These are phyloP conservation scores for Stereum hirsutum DNA, from an alignment of 1,284 basidiomycete species.

Conservation along the genomic window DNA sequence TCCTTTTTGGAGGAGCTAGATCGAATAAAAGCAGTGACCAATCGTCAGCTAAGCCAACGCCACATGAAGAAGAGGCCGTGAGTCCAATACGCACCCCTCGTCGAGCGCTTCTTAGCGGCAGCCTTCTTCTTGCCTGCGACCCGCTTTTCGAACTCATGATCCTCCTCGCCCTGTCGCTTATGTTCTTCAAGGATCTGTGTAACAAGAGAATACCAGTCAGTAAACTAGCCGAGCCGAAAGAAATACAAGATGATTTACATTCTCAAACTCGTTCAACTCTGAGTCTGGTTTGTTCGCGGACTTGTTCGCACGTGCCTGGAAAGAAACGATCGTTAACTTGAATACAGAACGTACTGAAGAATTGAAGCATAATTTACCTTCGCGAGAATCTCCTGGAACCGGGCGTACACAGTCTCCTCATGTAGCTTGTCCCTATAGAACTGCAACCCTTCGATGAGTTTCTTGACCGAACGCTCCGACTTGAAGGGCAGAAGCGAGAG, in stretches of 20 bases:
- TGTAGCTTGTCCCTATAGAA: constrained; percentile 96
- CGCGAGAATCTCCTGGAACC: constrained; percentile 83
- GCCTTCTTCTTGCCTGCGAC: constrained; percentile 76
- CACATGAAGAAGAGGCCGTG: too few relatives aligned
- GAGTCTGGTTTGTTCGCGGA: constrained; percentile 84
- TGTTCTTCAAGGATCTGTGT: constrained; percentile 75
- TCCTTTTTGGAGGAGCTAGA: too few relatives aligned
- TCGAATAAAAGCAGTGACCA: too few relatives aligned
- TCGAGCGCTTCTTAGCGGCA: constrained; percentile 54
- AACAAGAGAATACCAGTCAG: constrained; percentile 6
- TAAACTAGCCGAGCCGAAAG: neutral
- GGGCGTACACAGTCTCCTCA: constrained; percentile 74
- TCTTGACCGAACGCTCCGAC: constrained; percentile 93
- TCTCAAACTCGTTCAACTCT: constrained; percentile 86
- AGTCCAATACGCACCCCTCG: too few relatives aligned
- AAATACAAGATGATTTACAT: constrained; percentile 29
- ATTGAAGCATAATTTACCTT: constrained; percentile 35
- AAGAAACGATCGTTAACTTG: neutral
- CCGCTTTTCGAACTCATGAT: constrained; percentile 80
- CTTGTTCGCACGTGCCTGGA: constrained; percentile 75
- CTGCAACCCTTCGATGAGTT: constrained; percentile 86
- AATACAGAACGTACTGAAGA: neutral
- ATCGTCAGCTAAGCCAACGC: too few relatives aligned
- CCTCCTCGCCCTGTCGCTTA: constrained; percentile 81
- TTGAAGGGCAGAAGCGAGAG: constrained; percentile 94